Conservation (phyloP, 768 basidiomycete genomes). For the Russula ochroleuca region DNA sequence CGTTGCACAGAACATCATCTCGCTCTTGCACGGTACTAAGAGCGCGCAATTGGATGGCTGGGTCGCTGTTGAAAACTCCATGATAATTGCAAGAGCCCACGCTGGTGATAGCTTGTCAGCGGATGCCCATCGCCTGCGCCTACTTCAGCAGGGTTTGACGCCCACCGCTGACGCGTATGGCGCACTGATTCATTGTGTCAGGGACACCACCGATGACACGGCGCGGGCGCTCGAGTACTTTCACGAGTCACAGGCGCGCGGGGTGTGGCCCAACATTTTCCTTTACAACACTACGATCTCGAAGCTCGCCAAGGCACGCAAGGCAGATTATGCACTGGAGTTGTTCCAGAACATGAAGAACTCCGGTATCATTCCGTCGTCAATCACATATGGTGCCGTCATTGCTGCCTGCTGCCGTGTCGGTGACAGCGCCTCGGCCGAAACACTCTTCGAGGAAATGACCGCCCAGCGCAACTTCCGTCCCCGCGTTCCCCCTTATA, state of each 20-base stretch:
- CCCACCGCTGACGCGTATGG: conserved; percentile 92
- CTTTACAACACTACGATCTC: conserved; percentile 98
- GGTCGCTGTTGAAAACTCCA: conserved; percentile 79
- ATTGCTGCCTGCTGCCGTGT: conserved; percentile 93
- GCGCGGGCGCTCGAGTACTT: conserved; percentile 81
- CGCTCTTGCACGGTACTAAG: conserved; percentile 42
- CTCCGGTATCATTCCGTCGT: conserved; percentile 56
- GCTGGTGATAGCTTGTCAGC: conserved; percentile 75
- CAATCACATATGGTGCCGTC: conserved; percentile 92
- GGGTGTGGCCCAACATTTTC: conserved; percentile 76
- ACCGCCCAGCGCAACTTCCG: conserved; percentile 61
- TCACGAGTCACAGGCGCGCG: conserved; percentile 64
- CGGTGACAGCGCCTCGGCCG: conserved; percentile 80
- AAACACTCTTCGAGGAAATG: conserved; percentile 87
- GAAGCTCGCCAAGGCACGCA: conserved; percentile 90
- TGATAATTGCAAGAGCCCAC: conserved; percentile 84
- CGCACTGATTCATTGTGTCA: conserved; percentile 78
- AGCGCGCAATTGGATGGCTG: conserved; percentile 55
- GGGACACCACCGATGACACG: conserved; percentile 95
- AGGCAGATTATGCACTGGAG: conserved; percentile 83
- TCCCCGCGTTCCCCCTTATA: conserved; percentile 91
- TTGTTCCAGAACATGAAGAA: conserved; percentile 87
- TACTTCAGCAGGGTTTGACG: conserved; percentile 69
- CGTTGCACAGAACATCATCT: conserved; percentile 58
- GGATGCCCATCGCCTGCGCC: conserved; percentile 71